A percentile compares a stretch with the other conserved stretches of the same genome.
Conservation (phyloP, 1,139 yeast species). For the Geotrichum histeridarum region DNA sequence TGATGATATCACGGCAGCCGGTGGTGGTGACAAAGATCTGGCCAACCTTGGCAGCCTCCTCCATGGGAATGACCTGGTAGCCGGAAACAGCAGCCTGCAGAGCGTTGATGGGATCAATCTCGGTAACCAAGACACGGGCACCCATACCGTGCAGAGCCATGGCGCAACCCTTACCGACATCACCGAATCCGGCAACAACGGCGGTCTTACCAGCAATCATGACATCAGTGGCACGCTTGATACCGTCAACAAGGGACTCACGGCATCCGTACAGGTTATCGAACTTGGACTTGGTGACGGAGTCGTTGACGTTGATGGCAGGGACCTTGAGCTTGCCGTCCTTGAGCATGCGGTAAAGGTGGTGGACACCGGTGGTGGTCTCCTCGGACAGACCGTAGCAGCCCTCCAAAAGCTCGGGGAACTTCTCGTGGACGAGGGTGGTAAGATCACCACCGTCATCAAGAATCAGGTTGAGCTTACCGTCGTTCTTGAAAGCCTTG, state of each 20-base stretch:
- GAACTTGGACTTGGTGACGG: slow-evolving; percentile 98
- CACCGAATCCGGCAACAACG: slow-evolving; percentile 99
- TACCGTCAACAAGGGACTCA: slow-evolving; percentile 97
- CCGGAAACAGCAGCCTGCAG: slow-evolving; percentile 99
- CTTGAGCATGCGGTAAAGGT: slow-evolving; percentile 92
- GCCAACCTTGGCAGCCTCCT: slow-evolving; percentile 87
- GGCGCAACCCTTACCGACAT: slow-evolving; percentile 99
- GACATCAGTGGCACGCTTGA: slow-evolving; percentile 99
- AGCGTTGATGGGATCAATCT: slow-evolving; percentile 98
- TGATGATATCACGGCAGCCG: slow-evolving; percentile 98
- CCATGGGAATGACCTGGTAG: slow-evolving; percentile 95
- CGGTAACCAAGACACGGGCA: slow-evolving; percentile 96
- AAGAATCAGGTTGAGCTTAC: slow-evolving; percentile 93
- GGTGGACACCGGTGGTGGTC: slow-evolving; percentile 99
- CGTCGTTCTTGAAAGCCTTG: slow-evolving; percentile 94
- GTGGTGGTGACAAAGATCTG: slow-evolving; percentile 99
- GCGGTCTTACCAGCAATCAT: slow-evolving; percentile 99
- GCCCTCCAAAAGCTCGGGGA: slow-evolving; percentile 95
- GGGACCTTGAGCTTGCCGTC: slow-evolving; percentile 93
- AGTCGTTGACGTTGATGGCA: slow-evolving; percentile 98
- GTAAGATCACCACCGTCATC: slow-evolving; percentile 99
- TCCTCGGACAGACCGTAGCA: slow-evolving; percentile 98
- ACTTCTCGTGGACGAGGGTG: slow-evolving; percentile 91
- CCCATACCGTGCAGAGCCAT: slow-evolving; percentile 99
- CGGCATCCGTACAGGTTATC: slow-evolving; percentile 99